Evolutionary conservation across 2,329 filamentous ascomycete species (phyloP), one percentile per base, ranked within the genome.

Genomic region (Didymella keratinophila): DNA sequence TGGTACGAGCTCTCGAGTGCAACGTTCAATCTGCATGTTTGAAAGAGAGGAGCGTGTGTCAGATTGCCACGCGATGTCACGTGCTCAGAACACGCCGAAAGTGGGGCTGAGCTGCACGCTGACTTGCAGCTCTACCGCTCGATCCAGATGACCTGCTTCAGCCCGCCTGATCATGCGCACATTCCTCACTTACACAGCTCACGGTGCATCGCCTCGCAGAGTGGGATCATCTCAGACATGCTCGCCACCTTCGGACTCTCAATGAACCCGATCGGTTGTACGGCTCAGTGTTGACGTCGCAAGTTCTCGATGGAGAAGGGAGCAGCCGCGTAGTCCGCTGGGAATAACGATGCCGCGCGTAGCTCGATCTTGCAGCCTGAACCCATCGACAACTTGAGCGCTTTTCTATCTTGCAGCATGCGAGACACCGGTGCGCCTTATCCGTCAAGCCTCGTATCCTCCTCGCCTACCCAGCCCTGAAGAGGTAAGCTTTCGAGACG

Each of bases 401-500:
- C 23, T 45, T 18, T 18, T 8, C 5, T 25, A 30, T 37, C 28
- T 21, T 11, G 30, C 25, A 20, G 30, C 4, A 49, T 49, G 48
- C 41, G 21, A 56, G 32, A 27, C 16, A 34, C n/a, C 16, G 30
- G 21, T 41, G 16, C 25, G 30, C 25, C 37, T 30, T 16, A 43
- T 21, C 18, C 37, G 45, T 53, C 45, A 41, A 49, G 44, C 32
- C 32, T 53, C 50, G 45, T 50, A 54, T 58, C 16, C 8, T 39
- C 32, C 39, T 58, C 51, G 56, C 41, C 45, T 58, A 41, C n/a
- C 9, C 25, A 47, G 32, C 16, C 56, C 51, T 42, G 11, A 54
- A 46, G 5, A 28, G 50, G 56, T 54, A 58, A 58, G 56, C 45
- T 50, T 11, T 50, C 32, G 45, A 49, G 21, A 46, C 21, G 20